Evolutionary conservation across 2,329 filamentous ascomycete species (phyloP).

Genomic region (Colletotrichum sojae): DNA sequence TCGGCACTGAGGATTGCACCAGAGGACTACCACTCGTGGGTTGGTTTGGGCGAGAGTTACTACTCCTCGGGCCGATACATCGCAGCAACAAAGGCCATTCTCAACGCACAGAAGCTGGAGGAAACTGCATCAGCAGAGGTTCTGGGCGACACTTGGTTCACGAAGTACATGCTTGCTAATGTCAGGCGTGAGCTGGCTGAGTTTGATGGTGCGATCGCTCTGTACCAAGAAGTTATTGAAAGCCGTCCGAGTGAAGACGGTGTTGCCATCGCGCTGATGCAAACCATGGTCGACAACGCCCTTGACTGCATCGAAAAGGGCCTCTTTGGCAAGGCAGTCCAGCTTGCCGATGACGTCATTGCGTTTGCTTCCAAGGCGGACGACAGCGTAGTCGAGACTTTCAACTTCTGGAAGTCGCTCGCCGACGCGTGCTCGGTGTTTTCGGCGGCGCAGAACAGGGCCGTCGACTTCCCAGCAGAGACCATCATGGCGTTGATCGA

Average conservation of each 20-base stretch:
- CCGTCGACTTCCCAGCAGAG: slow-evolving; percentile 72
- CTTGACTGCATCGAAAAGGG: slow-evolving; percentile 84
- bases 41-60: slow-evolving; percentile 97
- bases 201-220: slow-evolving; percentile 83
- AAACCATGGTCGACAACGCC: slow-evolving; percentile 88
- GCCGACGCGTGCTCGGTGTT: slow-evolving; percentile 92
- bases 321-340: slow-evolving; percentile 85
- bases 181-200: slow-evolving; percentile 94
- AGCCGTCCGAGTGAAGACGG: slow-evolving; percentile 83
- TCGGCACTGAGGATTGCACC: slow-evolving; percentile 87
- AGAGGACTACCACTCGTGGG: slow-evolving; percentile 93
- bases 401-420: slow-evolving; percentile 96
- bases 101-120: slow-evolving; percentile 85
- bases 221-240: slow-evolving; percentile 81
- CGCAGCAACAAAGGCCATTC: slow-evolving; percentile 92
- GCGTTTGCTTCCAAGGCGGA: slow-evolving; percentile 75
- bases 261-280: slow-evolving; percentile 87
- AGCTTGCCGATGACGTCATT: slow-evolving; percentile 79
- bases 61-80: slow-evolving; percentile 94
- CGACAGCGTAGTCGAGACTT: slow-evolving; percentile 75
- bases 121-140: slow-evolving; percentile 57
- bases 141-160: slow-evolving; percentile 87
- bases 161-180: slow-evolving; percentile 96
- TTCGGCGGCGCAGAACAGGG: slow-evolving; percentile 79
- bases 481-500: slow-evolving; percentile 72